A percentile compares a stretch with the other conserved stretches of the same genome.
Conservation (phyloP, 2,329 filamentous ascomycete genomes). For the Alternaria solani region DNA sequence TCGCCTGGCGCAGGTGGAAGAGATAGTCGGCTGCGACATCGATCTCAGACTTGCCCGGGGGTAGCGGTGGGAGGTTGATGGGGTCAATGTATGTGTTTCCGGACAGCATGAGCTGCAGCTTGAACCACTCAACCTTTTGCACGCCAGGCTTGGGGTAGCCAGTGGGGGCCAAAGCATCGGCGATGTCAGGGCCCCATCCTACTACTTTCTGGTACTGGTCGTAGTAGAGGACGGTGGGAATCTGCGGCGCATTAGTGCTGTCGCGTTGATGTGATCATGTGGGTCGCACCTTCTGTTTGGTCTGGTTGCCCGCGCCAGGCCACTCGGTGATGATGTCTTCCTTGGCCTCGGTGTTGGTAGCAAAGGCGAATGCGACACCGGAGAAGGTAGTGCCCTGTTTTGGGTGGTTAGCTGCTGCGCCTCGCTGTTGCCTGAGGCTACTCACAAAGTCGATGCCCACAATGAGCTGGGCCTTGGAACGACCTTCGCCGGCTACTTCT, state of each 20-base stretch:
- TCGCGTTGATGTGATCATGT: not conserved
- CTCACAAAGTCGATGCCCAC: constrained; percentile 97
- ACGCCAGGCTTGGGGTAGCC: constrained; percentile 98
- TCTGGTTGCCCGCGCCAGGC: constrained; percentile 96
- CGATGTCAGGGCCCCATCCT: constrained; percentile 98
- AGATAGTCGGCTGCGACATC: constrained; percentile 99
- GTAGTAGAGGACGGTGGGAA: constrained; percentile 99
- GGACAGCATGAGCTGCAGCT: constrained; percentile 97
- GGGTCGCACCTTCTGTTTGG: constrained; percentile 87
- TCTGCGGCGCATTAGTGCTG: constrained; percentile 62
- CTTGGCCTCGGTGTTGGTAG: constrained; percentile 95
- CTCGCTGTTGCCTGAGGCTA: constrained; percentile 45
- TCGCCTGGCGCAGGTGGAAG: constrained; percentile 96
- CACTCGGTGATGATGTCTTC: constrained; percentile 99
- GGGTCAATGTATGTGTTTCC: constrained; percentile 99
- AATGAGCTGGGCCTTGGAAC: constrained; percentile 95
- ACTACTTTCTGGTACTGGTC: constrained; percentile 99
- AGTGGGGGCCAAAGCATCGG: constrained; percentile 93
- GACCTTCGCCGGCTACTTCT: constrained; percentile 86
- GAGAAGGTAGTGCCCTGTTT: constrained; percentile 93
- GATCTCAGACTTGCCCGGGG: constrained; percentile 97
- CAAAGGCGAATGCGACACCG: constrained; percentile 90
- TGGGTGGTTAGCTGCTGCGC: constrained; percentile 27
- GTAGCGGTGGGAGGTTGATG: constrained; percentile 96
- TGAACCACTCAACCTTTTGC: constrained; percentile 99